Evolutionary conservation across 768 basidiomycete species (phyloP), one percentile per base, ranked within the genome.

Genomic region (Omphalotus guepiniiformis): DNA sequence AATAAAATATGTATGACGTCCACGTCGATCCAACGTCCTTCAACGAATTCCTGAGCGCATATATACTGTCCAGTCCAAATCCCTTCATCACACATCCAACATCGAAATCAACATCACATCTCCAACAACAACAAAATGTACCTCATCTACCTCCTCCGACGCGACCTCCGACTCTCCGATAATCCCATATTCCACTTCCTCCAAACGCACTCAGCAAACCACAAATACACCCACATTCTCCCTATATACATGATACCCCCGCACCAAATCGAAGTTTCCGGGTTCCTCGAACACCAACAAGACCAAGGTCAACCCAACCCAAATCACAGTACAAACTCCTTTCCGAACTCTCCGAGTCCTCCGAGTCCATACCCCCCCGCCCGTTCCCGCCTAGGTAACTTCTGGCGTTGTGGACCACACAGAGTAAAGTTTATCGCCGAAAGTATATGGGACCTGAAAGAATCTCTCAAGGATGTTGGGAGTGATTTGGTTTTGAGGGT

Each of bases 201-300:
- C 18, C 25, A 32, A 6, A 13, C 35, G 22, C 27, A 35, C 11
- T 6, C 42, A 8, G 35, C 34, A n/a, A 42, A 53, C 16, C n/a
- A n/a, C 22, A 13, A 40, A 23, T 53, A 65, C 50, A 40, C 25
- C 16, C 52, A 57, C 21, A 47, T 66, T 52, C 55, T 74, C 3
- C 72, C 72, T 1, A 40, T 72, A 37, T 71, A 63, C 54, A 67
- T 72, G 18, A 67, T 71, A 35, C 65, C 71, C 45, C 64, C 68
- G 27, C 60, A 66, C 6, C 60, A 63, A 41, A 47, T 71, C 38
- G 69, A 71, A 48, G 53, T 70, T 3, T 56, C 60, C 0, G 58
- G 53, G 3, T 42, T 73, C n/a, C n/a, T n/a, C n/a, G n/a, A n/a
- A n/a, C n/a, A n/a, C n/a, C n/a, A n/a, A n/a, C n/a, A n/a, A n/a